phyloP scores from a whole-genome alignment of 192 early-diverging fungal genomes.

The Chytriomyces sp. region DNA sequence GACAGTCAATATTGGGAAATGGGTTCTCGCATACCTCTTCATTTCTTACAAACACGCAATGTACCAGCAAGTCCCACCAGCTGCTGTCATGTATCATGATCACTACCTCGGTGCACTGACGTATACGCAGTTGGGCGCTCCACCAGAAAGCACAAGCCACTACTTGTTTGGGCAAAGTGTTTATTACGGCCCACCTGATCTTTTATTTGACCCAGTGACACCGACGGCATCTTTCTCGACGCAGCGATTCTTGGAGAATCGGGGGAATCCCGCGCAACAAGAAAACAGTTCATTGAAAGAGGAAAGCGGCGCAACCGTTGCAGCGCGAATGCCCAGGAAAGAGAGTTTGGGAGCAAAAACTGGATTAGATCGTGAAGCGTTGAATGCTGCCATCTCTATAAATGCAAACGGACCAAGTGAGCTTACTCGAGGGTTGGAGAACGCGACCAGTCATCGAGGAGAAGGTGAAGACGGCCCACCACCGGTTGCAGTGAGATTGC shows the following conservation, averaged over 20 bases:
- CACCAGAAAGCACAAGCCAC: conserved; percentile 11
- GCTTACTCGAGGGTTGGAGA: not conserved
- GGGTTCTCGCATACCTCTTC: conserved; percentile 81
- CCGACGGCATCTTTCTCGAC: not conserved
- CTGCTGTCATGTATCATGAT: conserved; percentile 29
- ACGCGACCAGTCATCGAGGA: not conserved
- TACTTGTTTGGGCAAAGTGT: conserved; percentile 32
- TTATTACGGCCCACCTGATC: conserved; percentile 28
- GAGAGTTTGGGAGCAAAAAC: not conserved
- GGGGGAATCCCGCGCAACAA: not conserved
- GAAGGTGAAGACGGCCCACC: not conserved
- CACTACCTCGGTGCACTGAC: conserved; percentile 36
- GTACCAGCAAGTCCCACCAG: conserved; percentile 14
- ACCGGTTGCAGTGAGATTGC: conserved; percentile 4
- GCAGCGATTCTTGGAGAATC: not conserved
- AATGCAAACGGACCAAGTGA: not conserved
- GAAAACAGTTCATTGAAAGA: not conserved
- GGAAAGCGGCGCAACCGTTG: too few species aligned
- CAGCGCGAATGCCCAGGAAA: not conserved
- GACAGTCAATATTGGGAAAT: conserved; percentile 81
- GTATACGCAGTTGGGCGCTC: conserved; percentile 32
- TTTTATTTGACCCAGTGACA: not conserved
- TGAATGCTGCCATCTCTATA: not conserved
- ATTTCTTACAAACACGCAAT: conserved; percentile 35
- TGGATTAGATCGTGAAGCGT: not conserved